A percentile compares a stretch with the other conserved stretches of the same genome.
Conservation (phyloP, 768 basidiomycete genomes). For the Lactifluus rugatus region DNA sequence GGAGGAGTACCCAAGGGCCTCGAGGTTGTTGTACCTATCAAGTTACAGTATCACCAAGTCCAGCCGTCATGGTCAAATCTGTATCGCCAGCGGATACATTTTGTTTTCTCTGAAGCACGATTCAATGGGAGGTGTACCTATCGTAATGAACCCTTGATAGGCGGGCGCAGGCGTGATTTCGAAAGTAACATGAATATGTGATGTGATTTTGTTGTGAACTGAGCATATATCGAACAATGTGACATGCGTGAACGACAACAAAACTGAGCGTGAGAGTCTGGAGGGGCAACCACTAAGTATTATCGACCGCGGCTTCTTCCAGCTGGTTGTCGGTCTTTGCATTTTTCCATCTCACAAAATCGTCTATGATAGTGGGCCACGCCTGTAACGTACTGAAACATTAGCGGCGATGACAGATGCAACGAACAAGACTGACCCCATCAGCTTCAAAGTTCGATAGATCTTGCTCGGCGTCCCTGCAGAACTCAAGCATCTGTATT, state of each 20-base stretch:
- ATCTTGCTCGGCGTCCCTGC: constrained; percentile 46
- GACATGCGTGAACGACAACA: constrained; percentile 1
- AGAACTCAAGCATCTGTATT: constrained; percentile 67
- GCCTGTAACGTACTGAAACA: constrained; percentile 36
- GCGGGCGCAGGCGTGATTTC: background rate
- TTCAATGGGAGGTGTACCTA: background rate
- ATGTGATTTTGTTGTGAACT: background rate
- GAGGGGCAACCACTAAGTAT: constrained; percentile 1
- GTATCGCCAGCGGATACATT: background rate
- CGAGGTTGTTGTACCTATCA: background rate
- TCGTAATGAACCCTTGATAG: too few species aligned
- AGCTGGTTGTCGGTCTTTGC: constrained; percentile 12
- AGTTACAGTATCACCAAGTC: background rate
- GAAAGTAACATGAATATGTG: background rate
- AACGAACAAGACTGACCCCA: constrained; percentile 40
- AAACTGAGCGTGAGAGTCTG: background rate
- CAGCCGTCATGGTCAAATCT: background rate
- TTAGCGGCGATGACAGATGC: constrained; percentile 12
- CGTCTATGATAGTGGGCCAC: constrained; percentile 76
- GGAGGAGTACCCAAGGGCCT: too few species aligned
- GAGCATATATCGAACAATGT: background rate
- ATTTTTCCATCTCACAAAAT: constrained; percentile 64
- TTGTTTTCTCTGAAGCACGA: background rate
- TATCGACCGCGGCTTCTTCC: background rate
- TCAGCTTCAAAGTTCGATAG: constrained; percentile 65